Evolutionary conservation across 2,329 filamentous ascomycete species (phyloP), one percentile per base, ranked within the genome.

Genomic region (Cladophialophora immunda): DNA sequence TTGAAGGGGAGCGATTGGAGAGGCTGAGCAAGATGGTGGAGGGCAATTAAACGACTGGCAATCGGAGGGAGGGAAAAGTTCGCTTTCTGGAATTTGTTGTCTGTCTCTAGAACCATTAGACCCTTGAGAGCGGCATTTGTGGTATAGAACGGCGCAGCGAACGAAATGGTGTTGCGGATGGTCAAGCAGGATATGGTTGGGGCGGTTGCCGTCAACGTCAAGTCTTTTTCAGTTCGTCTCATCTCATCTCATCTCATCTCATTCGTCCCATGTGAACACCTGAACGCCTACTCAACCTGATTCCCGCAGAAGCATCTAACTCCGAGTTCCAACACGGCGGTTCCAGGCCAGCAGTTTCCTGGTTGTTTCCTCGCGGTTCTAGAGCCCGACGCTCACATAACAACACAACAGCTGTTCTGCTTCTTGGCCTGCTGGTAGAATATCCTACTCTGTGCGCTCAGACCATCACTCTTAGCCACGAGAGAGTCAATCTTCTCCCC

Each of bases 401-500:
- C 78, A 53, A 81, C 76, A 73, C 86, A 88, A 79, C 86, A 88
- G 25, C 83, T 85, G 74, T 88, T 88, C 76, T 87, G 86, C 78
- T 87, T 87, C 80, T 87, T 87, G 27, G 86, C 85, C 78, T 83
- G 85, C 50, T 86, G 93, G 80, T 98, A 98, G 80, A 99, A 99
- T 91, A 96, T 94, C 86, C 97, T 98, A 83, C 93, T 97, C 84
- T 95, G 92, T 58, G 89, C 87, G 80, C 92, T 97, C 75, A 99
- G 81, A 13, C 90, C 92, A 74, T 97, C 93, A 75, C 92, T 97
- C 88, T 98, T 98, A 71, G 90, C 90, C 54, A 98, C 94, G 73
- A 99, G 81, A 74, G 91, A 92, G 77, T 98, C 94, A 73, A 99
- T 93, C 86, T 97, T 98, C 87, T 98, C 94, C 50, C 94, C 95